These are phyloP conservation scores for Berberis vulgaris DNA, from an alignment of 164 flowering plant genomes.

Conservation along the genomic window DNA sequence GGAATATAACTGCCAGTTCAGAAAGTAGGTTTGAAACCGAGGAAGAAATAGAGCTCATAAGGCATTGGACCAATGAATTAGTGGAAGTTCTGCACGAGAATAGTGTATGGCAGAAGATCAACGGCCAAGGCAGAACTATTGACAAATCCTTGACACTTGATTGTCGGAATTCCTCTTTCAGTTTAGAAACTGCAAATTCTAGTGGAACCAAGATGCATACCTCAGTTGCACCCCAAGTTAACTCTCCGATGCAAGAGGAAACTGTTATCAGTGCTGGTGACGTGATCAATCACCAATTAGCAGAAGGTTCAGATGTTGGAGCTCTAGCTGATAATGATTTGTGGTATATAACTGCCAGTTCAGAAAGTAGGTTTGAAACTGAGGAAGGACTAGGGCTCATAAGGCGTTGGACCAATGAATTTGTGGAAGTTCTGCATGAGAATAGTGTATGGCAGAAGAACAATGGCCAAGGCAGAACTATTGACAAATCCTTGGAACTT, in stretches of 20 bases:
- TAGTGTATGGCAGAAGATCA: background rate
- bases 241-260: no score
- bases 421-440: background rate
- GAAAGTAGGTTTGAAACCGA: background rate
- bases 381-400: background rate
- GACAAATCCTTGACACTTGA: slow-evolving; percentile 4
- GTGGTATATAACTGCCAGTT: background rate
- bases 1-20: background rate
- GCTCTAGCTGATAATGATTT: background rate
- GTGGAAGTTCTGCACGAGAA: background rate
- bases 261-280: no score
- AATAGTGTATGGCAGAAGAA: background rate
- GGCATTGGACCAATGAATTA: background rate
- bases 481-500: slow-evolving; percentile 6
- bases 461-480: slow-evolving; percentile 8
- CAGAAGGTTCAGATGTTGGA: no score
- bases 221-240: no score
- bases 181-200: no score
- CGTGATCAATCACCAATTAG: no score
- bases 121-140: slow-evolving; percentile 5
- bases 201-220: no score
- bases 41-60: background rate
- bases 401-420: background rate
- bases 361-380: background rate
- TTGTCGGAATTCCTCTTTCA: no score